A percentile compares a stretch with the other conserved stretches of the same genome.
Conservation (phyloP, 495 filamentous ascomycete genomes). For the Penicillium arizonense region DNA sequence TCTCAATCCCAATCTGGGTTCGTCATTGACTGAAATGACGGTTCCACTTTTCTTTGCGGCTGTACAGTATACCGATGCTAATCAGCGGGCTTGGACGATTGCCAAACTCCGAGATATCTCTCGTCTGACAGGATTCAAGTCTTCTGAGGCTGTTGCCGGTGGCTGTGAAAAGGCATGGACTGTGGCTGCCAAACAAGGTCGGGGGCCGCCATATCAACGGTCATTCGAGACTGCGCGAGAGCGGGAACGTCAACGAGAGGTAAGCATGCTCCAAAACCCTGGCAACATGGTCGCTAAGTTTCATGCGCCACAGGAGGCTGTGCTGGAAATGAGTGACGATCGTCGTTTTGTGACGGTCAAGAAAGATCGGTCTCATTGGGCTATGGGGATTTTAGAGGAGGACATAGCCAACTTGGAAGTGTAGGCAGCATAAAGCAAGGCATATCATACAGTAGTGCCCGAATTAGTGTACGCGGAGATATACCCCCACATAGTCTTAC, state of each 20-base stretch:
- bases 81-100: constrained; percentile 75
- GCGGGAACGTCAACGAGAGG: constrained; percentile 12
- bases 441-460: not conserved
- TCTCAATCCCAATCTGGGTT: constrained; percentile 78
- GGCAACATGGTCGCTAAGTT: constrained; percentile 3
- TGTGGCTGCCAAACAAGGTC: constrained; percentile 64
- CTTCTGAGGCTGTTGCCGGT: constrained; percentile 70
- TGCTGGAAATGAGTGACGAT: constrained; percentile 40
- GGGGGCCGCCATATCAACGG: constrained; percentile 69
- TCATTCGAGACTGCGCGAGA: constrained; percentile 31
- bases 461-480: constrained; percentile 1
- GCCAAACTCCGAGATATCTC: constrained; percentile 70
- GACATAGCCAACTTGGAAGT: constrained; percentile 49
- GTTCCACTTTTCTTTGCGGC: constrained; percentile 84
- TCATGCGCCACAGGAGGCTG: constrained; percentile 12
- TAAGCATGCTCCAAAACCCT: constrained; percentile 10
- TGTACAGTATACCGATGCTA: constrained; percentile 70
- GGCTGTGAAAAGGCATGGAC: constrained; percentile 86
- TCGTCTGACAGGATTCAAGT: constrained; percentile 83
- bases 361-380: constrained; percentile 48
- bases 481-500: constrained; percentile 4
- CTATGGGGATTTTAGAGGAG: constrained; percentile 59
- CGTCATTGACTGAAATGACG: constrained; percentile 74
- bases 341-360: constrained; percentile 50
- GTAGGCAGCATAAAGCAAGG: constrained; percentile 11